Evolutionary conservation across 2,329 filamentous ascomycete species (phyloP), one percentile per base, ranked within the genome.

Genomic region (Aspergillus fructus): DNA sequence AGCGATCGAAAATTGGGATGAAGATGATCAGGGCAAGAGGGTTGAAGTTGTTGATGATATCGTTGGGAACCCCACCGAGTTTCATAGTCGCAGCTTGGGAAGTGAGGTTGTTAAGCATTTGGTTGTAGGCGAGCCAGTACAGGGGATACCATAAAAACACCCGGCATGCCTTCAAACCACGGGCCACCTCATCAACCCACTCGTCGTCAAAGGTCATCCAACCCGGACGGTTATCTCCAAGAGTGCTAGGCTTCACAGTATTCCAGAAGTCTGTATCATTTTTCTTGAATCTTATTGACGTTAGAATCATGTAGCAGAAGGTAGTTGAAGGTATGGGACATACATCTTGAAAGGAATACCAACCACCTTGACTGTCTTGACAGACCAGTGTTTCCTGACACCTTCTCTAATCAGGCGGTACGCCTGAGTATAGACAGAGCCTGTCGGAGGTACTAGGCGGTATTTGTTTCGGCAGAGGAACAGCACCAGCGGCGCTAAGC

Each of bases 151-250:
- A 82, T 62, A 82, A 76, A 71, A 89, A 92, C 47, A 90, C 87
- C 62, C 84, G 79, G 76, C 87, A 89, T 56, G 87, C 87, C 64
- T 82, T 80, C 60, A 89, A 76, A 61, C 87, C 88, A 74, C 89
- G 85, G 56, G 81, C 80, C 51, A 91, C 85, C 69, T 92, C 88
- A 69, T 91, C 89, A 46, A 93, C 89, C 89, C 89, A 93, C 51
- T 84, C 83, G 64, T 93, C 90, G 63, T 93, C 89, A 64, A 91
- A 91, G 0, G 87, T 89, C 87, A 92, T 91, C 66, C 66, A 68
- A 3, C 46, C 27, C 8, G 66, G 51, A 11, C 51, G 66, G 45
- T 51, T 63, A 27, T 59, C 60, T 19, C 61, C 53, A 8, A 66
- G 30, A 13, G 48, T 62, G 51, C 62, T 66, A 3, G 66, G 66